A percentile compares a stretch with the other conserved stretches of the same genome.
phyloP scores from a whole-genome alignment of 1,139 yeast species.

The Diutina rugosa region DNA sequence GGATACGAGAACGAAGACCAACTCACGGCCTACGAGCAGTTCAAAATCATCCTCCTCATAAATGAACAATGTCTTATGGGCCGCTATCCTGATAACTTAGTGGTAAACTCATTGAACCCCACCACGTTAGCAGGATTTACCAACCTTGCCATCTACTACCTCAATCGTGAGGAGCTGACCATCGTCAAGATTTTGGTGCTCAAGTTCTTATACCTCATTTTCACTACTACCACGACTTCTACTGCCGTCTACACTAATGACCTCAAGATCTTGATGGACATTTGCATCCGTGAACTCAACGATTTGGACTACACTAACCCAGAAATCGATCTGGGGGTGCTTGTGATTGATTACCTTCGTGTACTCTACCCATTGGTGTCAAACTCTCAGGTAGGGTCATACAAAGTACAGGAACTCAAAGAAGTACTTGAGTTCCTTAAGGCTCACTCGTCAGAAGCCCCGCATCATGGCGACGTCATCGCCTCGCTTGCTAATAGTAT shows the following conservation, averaged over 20 bases:
- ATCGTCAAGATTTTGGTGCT: conserved; percentile 68
- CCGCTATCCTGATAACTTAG: conserved; percentile 28
- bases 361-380: conserved; percentile 61
- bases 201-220: conserved; percentile 62
- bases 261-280: conserved; percentile 74
- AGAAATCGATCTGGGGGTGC: conserved; percentile 31
- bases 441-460: conserved; percentile 10
- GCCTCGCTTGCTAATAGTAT: neutral
- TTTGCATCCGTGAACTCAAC: conserved; percentile 65
- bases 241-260: conserved; percentile 76
- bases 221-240: conserved; percentile 53
- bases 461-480: neutral
- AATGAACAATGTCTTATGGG: conserved; percentile 81
- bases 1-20: conserved; percentile 47
- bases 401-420: conserved; percentile 44
- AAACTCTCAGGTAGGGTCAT: conserved; percentile 49
- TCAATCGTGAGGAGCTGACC: conserved; percentile 67
- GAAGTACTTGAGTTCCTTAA: conserved; percentile 36
- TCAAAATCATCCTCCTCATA: conserved; percentile 59
- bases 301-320: conserved; percentile 35
- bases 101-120: conserved; percentile 33
- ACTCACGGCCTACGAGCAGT: conserved; percentile 53
- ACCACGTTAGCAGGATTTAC: conserved; percentile 27
- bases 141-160: conserved; percentile 33
- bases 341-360: conserved; percentile 65